Conservation (phyloP, 2,329 filamentous ascomycete species). For the Lasiodiplodia theobromae region DNA sequence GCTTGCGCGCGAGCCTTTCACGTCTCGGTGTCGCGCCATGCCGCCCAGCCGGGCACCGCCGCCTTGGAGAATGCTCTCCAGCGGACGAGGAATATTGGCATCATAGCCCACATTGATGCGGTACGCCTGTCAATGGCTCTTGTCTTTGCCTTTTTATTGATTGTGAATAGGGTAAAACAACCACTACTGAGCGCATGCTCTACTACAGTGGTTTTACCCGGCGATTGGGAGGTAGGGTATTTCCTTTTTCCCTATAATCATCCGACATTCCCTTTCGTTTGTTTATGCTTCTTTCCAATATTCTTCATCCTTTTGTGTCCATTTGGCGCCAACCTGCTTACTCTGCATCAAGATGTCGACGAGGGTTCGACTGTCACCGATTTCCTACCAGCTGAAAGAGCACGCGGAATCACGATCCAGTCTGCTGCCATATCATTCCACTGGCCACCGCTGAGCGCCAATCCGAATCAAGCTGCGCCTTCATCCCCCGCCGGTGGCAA, state of each 20-base stretch:
- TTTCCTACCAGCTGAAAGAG: slow-evolving; percentile 90
- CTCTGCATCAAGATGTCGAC: slow-evolving; percentile 73
- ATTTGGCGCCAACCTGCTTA: neutral
- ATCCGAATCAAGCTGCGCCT: slow-evolving; percentile 36
- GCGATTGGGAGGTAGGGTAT: slow-evolving; percentile 71
- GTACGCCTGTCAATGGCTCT: slow-evolving; percentile 48
- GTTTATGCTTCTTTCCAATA: slow-evolving; percentile 13
- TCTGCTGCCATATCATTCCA: slow-evolving; percentile 95
- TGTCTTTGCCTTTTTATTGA: neutral
- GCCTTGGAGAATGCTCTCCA: slow-evolving; percentile 48
- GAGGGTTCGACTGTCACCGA: slow-evolving; percentile 97
- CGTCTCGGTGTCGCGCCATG: slow-evolving; percentile 7
- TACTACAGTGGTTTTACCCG: slow-evolving; percentile 92
- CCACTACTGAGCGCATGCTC: slow-evolving; percentile 98
- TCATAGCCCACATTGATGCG: slow-evolving; percentile 98
- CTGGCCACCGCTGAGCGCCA: slow-evolving; percentile 72
- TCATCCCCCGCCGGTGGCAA: neutral
- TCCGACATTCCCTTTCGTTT: slow-evolving; percentile 2
- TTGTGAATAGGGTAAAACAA: slow-evolving; percentile 79
- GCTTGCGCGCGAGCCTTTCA: slow-evolving; percentile 9
- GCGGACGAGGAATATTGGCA: slow-evolving; percentile 91
- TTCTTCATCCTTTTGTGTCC: neutral
- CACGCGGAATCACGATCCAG: slow-evolving; percentile 95
- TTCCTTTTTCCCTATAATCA: neutral
- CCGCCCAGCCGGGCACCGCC: slow-evolving; percentile 32